These are phyloP conservation scores for Scutellaria baicalensis DNA, from an alignment of 257 asterid species.

Conservation along the genomic window DNA sequence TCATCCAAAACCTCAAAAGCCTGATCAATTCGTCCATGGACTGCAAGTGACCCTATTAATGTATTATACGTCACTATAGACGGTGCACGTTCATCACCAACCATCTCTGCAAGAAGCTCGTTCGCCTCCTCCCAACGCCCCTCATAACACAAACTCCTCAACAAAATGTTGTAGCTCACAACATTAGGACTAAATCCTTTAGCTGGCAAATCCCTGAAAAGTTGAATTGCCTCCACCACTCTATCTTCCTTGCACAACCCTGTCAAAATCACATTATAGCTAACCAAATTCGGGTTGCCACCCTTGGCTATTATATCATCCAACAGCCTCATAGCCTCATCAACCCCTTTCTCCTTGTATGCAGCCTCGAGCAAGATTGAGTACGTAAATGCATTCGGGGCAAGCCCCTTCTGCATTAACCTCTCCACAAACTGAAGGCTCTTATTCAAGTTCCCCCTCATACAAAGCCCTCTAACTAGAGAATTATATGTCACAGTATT, in stretches of 20 bases:
- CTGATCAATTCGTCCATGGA: conserved; percentile 62
- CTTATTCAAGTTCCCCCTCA: conserved; percentile 57
- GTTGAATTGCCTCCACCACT: conserved; percentile 66
- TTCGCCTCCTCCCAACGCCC: conserved; percentile 89
- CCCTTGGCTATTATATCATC: conserved; percentile 63
- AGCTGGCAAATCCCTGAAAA: conserved; percentile 56
- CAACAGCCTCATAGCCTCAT: conserved; percentile 69
- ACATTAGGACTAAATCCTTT: conserved; percentile 76
- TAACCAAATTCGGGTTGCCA: conserved; percentile 72
- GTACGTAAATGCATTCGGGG: conserved; percentile 80
- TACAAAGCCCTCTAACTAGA: conserved; percentile 76
- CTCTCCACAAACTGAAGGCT: conserved; percentile 61
- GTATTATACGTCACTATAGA: conserved; percentile 70
- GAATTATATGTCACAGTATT: conserved; percentile 67
- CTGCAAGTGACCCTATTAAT: conserved; percentile 57
- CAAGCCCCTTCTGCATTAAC: conserved; percentile 65
- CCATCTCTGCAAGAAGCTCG: conserved; percentile 71
- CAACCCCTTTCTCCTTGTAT: conserved; percentile 72
- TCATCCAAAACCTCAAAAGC: conserved; percentile 70
- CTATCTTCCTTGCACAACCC: conserved; percentile 80
- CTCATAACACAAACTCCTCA: conserved; percentile 72
- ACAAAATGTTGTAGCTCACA: conserved; percentile 78
- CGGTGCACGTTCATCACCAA: conserved; percentile 56
- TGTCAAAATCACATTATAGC: conserved; percentile 73
- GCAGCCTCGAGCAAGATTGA: conserved; percentile 91